Base-by-base conservation (phyloP, 352 stramenopile species). In the Phytopythium sindhum region DNA sequence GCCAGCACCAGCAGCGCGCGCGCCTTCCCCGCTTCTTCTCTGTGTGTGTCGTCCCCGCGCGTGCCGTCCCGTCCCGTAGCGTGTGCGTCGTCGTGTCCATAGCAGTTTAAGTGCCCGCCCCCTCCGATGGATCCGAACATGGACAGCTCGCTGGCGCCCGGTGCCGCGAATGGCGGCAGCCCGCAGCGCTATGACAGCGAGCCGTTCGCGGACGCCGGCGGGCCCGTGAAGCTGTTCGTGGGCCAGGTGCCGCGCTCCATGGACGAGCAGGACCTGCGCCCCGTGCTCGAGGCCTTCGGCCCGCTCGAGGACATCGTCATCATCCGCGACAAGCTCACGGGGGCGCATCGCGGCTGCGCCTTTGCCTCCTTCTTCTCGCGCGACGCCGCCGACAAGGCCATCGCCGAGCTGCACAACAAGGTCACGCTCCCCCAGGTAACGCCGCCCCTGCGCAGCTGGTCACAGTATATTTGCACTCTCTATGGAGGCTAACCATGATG, bases 261-360 rank as follows among this genome's bases (percentile, higher is more conserved):
- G 86, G 86, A 95, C 44, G 90, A 96, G 61, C 81, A 93, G 35
- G 82, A 90, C 33, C 72, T 97, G 35, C 81, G 79, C 8, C 86
- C 88, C 23, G 80, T 96, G 41, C 89, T 97, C 50, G 87, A 96
- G 56, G 86, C 84, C 24, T 97, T 90, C 62, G 90, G 90, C 0
- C 73, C 78, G 50, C 71, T 97, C 4, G 85, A 93, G 54, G 89
- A 97, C 64, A 73, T 97, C 41, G 83, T 91, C 51, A 90, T 97
- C 74, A 97, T 97, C 71, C 78, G 90, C n/a, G 90, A 97, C 74
- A 96, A 95, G 72, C 77, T 94, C 68, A 97, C 86, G 31, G 85
- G 85, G 33, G 74, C 84, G 33, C 88, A 96, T 68, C 81, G 89
- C 53, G 90, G 90, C 62, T 97, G 90, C 62, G 90, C 90, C 4